Evolutionary conservation across 169 alveolate genomes (phyloP).

Genomic region (Plasmodium falciparum): DNA sequence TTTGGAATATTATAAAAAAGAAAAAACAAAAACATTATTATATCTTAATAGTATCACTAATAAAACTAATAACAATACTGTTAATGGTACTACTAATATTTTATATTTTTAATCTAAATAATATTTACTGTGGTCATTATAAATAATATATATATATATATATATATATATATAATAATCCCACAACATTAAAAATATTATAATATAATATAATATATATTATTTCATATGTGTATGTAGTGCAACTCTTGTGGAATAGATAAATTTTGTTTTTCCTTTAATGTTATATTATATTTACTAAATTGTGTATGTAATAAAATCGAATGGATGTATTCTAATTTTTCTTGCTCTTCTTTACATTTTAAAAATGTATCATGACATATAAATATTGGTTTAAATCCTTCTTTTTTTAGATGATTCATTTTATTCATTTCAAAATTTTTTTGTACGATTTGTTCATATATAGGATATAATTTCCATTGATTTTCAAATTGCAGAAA

Average conservation of each 20-base stretch:
- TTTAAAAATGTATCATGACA: conserved; percentile 61
- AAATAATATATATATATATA: no score
- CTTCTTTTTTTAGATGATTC: conserved; percentile 49
- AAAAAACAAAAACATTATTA: no score
- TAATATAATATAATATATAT: no score
- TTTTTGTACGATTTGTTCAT: conserved; percentile 45
- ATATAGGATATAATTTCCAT: conserved; percentile 71
- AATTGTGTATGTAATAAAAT: conserved; percentile 31
- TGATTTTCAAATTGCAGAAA: conserved; percentile 41
- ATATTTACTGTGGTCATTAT: no score
- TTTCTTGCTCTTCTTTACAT: conserved; percentile 51
- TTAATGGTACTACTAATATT: no score
- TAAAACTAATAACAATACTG: no score
- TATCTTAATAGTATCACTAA: no score
- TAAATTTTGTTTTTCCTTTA: conserved; percentile 1
- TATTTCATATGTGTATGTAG: conserved; percentile 17
- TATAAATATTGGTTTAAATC: conserved; percentile 40
- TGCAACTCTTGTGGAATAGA: conserved; percentile 2
- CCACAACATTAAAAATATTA: no score
- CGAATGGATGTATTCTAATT: conserved; percentile 38
- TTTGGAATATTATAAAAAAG: no score
- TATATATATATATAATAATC: no score
- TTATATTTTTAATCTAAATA: no score
- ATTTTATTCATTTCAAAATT: conserved; percentile 40
- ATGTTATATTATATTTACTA: conserved; percentile 12